Conservation (phyloP, 495 filamentous ascomycete genomes). For the Penicillium salamii region DNA sequence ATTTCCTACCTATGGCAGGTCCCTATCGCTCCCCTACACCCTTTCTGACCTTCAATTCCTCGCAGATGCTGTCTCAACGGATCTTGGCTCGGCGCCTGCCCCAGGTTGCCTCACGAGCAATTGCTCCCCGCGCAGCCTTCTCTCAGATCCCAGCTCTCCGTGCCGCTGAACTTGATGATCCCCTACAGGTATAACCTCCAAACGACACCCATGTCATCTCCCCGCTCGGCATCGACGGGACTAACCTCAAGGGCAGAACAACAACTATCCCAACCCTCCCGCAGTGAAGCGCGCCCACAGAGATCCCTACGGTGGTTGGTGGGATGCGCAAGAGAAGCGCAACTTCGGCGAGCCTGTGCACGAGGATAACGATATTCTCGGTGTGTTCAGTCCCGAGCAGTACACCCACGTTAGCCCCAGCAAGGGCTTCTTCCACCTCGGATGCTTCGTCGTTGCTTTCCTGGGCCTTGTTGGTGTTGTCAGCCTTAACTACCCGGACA, state of each 20-base stretch:
- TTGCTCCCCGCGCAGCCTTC: conserved; percentile 50
- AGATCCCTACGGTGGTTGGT: conserved; percentile 93
- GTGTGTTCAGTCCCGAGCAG: conserved; percentile 83
- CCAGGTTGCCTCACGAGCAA: conserved; percentile 44
- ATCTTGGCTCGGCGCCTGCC: conserved; percentile 50
- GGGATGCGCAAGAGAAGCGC: conserved; percentile 94
- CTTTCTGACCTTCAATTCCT: conserved; percentile 17
- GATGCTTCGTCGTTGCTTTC: conserved; percentile 68
- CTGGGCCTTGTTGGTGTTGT: conserved; percentile 69
- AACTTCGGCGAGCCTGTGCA: conserved; percentile 96
- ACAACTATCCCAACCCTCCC: conserved; percentile 87
- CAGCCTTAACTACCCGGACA: conserved; percentile 79
- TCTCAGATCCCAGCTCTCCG: conserved; percentile 50
- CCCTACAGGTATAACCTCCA: conserved; percentile 63
- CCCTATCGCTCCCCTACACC: neutral
- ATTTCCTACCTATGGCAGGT: neutral
- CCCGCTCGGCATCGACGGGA: neutral
- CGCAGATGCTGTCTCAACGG: conserved; percentile 66
- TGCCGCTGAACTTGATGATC: conserved; percentile 68
- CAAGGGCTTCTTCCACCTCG: conserved; percentile 71
- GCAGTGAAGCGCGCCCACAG: conserved; percentile 79
- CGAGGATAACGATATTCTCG: conserved; percentile 94
- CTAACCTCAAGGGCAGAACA: conserved; percentile 63
- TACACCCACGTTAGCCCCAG: conserved; percentile 79
- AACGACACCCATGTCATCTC: conserved; percentile 3